phyloP scores from a whole-genome alignment of 345 rosid species.

The Odontarrhena argentea region DNA sequence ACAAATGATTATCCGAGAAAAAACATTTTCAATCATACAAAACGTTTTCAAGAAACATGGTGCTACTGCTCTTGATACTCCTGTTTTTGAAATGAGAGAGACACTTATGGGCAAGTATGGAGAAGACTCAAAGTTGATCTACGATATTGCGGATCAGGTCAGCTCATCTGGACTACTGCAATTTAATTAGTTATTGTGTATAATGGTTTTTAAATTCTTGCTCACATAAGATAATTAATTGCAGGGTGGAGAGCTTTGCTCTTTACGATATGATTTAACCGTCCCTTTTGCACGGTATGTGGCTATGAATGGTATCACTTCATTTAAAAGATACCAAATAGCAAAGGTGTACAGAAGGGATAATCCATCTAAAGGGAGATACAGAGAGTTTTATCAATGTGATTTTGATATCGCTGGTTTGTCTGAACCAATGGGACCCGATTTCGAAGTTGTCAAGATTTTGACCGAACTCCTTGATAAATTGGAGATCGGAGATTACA shows the following conservation, averaged over 20 bases:
- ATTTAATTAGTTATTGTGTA: neutral
- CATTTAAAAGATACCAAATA: conserved; percentile 84
- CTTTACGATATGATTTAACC: conserved; percentile 87
- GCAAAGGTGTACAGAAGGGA: conserved; percentile 93
- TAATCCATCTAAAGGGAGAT: conserved; percentile 94
- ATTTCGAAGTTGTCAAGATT: conserved; percentile 74
- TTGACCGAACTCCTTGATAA: conserved; percentile 81
- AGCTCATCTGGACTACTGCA: conserved; percentile 3
- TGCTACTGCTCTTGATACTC: conserved; percentile 91
- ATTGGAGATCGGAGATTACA: conserved; percentile 82
- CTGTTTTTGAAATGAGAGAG: conserved; percentile 94
- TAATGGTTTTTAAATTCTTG: neutral
- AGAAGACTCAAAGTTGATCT: conserved; percentile 92
- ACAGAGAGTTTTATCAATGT: conserved; percentile 96
- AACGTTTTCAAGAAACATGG: conserved; percentile 88
- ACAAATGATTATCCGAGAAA: conserved; percentile 80
- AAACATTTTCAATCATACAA: conserved; percentile 72
- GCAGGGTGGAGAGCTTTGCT: conserved; percentile 98
- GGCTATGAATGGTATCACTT: conserved; percentile 86
- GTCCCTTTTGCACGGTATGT: conserved; percentile 93
- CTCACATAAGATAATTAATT: conserved; percentile 24
- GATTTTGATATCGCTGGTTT: conserved; percentile 95
- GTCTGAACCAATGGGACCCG: conserved; percentile 91
- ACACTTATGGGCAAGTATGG: conserved; percentile 92
- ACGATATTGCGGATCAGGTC: conserved; percentile 98